Evolutionary conservation across 164 flowering plant species (phyloP), one percentile per base, ranked within the genome.

Genomic region (Magnolia kwangsiensis): DNA sequence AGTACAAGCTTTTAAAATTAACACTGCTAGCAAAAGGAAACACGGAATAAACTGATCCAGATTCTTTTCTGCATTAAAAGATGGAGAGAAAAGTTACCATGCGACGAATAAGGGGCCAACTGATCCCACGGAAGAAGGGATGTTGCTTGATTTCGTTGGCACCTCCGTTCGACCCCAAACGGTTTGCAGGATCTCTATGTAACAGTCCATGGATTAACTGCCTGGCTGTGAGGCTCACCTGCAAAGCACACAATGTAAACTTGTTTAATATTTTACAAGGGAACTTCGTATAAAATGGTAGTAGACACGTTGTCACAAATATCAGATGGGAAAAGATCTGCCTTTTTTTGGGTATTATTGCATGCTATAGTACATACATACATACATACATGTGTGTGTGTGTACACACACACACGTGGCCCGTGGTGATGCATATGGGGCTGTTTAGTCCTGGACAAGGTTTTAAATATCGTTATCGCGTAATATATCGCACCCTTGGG

Each of bases 81-180:
- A 5, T 68, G 72, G 68, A 63, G n/a, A 71, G 4, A 55, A 59
- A 24, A 45, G 8, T 31, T 92, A 95, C 98, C 99, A 92, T 92
- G 94, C 90, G 82, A 58, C 98, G 96, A 65, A 96, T 93, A 67
- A 96, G 85, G 72, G 99, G 96, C 99, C 99, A 96, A 55, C 91
- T 89, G 59, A 96, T 87, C 77, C 89, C 97, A 14, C 89, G 93
- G 83, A 96, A 96, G 80, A 93, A 96, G n/a, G 91, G 87, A 73
- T 96, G 97, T 63, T 89, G 83, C 82, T 96, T 96, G 80, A 96
- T 91, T 85, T 92, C 98, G 83, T 85, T 92, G 67, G 98, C 91
- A 75, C 99, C 99, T 14, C 80, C 80, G 51, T 71, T 88, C 76
- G 98, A 91, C 76, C 98, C 99, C 79, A 96, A 74, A 2, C 99